Conservation (phyloP, 805 yeast genomes). For the Starmerella etchellsii region DNA sequence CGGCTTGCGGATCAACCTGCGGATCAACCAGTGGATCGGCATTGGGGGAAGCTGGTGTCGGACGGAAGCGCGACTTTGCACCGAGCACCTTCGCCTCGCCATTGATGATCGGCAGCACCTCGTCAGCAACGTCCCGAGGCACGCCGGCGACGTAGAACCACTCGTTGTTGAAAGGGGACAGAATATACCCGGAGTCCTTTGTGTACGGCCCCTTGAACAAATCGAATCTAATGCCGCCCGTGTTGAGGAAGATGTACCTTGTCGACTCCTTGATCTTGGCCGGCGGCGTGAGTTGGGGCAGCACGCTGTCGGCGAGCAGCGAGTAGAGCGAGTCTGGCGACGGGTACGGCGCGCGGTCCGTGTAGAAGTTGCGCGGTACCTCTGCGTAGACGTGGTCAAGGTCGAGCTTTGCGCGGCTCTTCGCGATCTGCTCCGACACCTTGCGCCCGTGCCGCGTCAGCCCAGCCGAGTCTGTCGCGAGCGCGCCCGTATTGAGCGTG, state of each 20-base stretch:
- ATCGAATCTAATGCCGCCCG: conserved; percentile 81
- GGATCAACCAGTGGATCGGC: neutral
- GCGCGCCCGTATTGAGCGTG: conserved; percentile 2
- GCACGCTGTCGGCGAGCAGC: conserved; percentile 43
- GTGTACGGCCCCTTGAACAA: conserved; percentile 75
- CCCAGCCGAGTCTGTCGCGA: too few species aligned
- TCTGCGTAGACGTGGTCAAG: conserved; percentile 47
- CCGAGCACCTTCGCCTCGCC: conserved; percentile 16
- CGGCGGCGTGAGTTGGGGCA: conserved; percentile 32
- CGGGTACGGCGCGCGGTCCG: conserved; percentile 53
- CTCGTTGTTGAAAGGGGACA: conserved; percentile 69
- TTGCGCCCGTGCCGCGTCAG: neutral
- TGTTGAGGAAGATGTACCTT: conserved; percentile 54
- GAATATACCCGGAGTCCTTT: conserved; percentile 59
- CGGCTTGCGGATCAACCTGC: neutral
- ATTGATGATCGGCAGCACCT: conserved; percentile 44
- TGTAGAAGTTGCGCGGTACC: conserved; percentile 52
- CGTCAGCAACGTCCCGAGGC: conserved; percentile 45
- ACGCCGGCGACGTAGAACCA: conserved; percentile 57
- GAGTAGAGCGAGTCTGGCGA: conserved; percentile 44
- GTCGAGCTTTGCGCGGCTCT: conserved; percentile 36
- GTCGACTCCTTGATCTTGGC: conserved; percentile 19
- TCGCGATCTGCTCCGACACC: conserved; percentile 35
- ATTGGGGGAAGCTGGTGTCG: neutral
- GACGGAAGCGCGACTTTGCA: neutral